These are phyloP conservation scores for Boletus rubroflammeus DNA, from an alignment of 768 basidiomycete genomes.

Conservation along the genomic window DNA sequence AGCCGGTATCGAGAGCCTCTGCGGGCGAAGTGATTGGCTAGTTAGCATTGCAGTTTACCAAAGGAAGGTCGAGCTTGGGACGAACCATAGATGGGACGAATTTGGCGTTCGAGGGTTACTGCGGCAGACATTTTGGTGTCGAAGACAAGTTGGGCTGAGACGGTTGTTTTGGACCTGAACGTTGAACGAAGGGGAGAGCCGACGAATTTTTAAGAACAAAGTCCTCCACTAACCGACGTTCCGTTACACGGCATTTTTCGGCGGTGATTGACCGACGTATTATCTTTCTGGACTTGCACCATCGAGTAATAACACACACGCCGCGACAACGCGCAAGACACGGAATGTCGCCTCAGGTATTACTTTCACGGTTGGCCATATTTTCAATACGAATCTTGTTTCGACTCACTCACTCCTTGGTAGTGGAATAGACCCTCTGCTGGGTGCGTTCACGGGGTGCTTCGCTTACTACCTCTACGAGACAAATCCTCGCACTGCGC, in stretches of 20 bases:
- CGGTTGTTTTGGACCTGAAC: background rate
- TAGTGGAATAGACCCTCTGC: conserved; percentile 65
- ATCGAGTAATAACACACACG: background rate
- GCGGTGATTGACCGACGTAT: conserved; percentile 13
- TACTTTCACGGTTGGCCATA: conserved; percentile 31
- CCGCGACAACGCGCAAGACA: background rate
- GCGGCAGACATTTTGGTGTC: conserved; percentile 42
- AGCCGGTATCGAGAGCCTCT: conserved; percentile 86
- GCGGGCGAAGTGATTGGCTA: background rate
- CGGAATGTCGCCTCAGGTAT: conserved; percentile 41
- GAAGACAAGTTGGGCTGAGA: background rate
- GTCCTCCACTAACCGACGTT: conserved; percentile 22
- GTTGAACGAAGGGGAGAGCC: background rate
- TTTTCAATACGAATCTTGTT: background rate
- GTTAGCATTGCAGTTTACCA: conserved; percentile 1
- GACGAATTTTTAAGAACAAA: conserved; percentile 26
- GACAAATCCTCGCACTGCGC: conserved; percentile 69
- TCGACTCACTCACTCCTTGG: conserved; percentile 3
- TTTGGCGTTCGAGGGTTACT: conserved; percentile 71
- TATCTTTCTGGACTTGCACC: background rate
- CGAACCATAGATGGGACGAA: conserved; percentile 82
- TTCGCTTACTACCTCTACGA: conserved; percentile 81
- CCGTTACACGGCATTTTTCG: conserved; percentile 27
- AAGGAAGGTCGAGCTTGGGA: background rate
- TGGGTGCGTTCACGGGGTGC: conserved; percentile 75